Base-by-base conservation (phyloP, 345 rosid genomes). In the Theobroma cacao region DNA sequence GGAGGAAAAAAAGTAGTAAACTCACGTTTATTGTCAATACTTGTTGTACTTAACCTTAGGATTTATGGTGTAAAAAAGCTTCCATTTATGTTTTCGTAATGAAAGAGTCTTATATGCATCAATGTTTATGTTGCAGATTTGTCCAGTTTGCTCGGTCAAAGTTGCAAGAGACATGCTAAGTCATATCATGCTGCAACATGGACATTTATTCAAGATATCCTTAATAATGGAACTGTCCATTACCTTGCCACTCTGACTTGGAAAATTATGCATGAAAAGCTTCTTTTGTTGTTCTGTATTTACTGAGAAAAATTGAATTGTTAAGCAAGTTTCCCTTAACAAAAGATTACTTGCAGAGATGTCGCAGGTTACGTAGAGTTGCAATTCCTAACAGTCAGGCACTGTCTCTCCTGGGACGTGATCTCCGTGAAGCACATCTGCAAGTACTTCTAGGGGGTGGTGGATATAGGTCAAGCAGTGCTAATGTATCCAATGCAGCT, bases 161-260 rank as follows among this genome's bases (percentile, higher is more conserved):
- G 87, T 89, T 48, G 58, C 89, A 8, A 75, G 81, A 75, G 90
- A 89, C 86, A 81, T 89, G 88, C 84, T 86, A 68, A 86, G 86
- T 85, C 91, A 86, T 71, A 82, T 86, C 64, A 85, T 85, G 3
- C 75, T 89, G 77, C 90, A 87, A 75, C 92, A 89, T 56, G 87
- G 86, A 50, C 85, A 89, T 82, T 77, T 87, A 80, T 86, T 89
- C 85, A 89, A 89, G 87, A 87, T 87, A 89, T 89, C 92, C 90
- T 87, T 83, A 34, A 18, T 22, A 55, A 18, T 70, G 48, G 73
- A 79, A 79, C 33, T 58, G 75, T 47, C n/a, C 3, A 34, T 58
- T n/a, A 6, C 28, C 67, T 71, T 77, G 7, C 59, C 6, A 65
- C 40, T 63, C 14, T 53, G 77, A 55, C 4, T 71, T 71, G 34